Evolutionary conservation across 2,329 filamentous ascomycete species (phyloP).

Genomic region (Fusarium agapanthi): DNA sequence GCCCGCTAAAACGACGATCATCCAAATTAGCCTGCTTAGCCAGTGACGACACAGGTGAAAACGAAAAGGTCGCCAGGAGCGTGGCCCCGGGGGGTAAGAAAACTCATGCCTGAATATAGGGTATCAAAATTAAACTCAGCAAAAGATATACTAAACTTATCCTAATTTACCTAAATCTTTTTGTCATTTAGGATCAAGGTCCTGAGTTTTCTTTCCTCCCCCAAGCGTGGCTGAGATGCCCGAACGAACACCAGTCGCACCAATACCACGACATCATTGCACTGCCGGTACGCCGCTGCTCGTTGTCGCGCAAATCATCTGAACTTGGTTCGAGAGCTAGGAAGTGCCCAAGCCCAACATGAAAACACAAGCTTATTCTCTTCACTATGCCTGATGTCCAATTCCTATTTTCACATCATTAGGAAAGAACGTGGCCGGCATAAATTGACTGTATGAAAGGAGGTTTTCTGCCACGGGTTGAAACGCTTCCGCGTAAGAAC

Average conservation of each 20-base stretch:
- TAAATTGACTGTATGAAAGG: background rate
- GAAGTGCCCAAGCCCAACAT: background rate
- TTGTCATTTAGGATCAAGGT: no score
- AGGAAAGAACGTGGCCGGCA: background rate
- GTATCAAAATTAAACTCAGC: no score
- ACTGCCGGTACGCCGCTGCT: constrained; percentile 30
- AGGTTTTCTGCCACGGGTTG: background rate
- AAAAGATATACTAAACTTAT: no score
- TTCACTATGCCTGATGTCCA: no score
- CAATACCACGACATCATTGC: constrained; percentile 24
- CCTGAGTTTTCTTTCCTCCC: no score
- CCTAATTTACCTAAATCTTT: no score
- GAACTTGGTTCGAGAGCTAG: constrained; percentile 26
- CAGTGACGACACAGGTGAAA: constrained; percentile 33
- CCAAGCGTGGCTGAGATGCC: constrained; percentile 21
- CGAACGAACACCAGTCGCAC: constrained; percentile 31
- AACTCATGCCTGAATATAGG: no score
- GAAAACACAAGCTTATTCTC: background rate
- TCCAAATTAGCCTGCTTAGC: constrained; percentile 41
- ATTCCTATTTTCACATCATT: background rate
- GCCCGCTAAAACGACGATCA: constrained; percentile 45
- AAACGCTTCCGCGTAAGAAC: constrained; percentile 10
- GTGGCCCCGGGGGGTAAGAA: background rate
- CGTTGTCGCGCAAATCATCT: constrained; percentile 6
- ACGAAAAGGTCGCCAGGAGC: constrained; percentile 19